phyloP scores from a whole-genome alignment of 495 filamentous ascomycete species.

The Tuber borchii region DNA sequence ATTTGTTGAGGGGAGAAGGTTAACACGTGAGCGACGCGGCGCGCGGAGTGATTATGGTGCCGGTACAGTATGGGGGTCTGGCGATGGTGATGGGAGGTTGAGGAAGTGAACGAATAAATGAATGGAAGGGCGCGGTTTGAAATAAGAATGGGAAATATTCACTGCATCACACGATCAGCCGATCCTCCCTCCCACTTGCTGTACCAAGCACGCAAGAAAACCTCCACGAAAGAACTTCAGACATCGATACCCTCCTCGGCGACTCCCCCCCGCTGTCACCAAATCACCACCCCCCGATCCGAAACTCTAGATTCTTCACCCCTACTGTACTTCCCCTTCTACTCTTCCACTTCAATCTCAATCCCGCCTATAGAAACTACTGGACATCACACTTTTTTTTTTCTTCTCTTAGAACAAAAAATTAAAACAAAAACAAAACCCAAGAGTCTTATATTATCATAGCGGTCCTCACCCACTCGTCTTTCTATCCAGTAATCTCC shows the following conservation, averaged over 20 bases:
- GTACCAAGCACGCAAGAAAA: not conserved
- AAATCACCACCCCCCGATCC: not conserved
- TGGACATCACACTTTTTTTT: not conserved
- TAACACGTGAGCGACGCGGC: constrained; percentile 1
- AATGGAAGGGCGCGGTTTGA: not conserved
- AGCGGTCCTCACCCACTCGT: not conserved
- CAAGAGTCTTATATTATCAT: not conserved
- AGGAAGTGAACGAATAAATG: not conserved
- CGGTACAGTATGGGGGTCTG: not conserved
- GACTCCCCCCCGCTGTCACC: not conserved
- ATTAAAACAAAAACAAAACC: not conserved
- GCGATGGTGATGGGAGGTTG: not conserved
- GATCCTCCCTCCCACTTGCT: not conserved
- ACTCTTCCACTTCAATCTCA: not conserved
- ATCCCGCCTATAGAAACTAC: not conserved
- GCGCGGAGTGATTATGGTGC: not conserved
- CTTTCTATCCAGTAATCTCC: not conserved
- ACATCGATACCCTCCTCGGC: not conserved
- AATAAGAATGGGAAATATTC: not conserved
- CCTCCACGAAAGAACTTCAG: not conserved
- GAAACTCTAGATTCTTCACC: not conserved
- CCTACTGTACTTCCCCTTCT: not conserved
- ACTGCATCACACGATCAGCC: not conserved
- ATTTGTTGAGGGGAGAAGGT: not conserved
- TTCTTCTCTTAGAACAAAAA: no score